A percentile compares a stretch with the other conserved stretches of the same genome.
Evolutionary conservation across 2,329 filamentous ascomycete species (phyloP).

Genomic region (Alternaria arbusti): DNA sequence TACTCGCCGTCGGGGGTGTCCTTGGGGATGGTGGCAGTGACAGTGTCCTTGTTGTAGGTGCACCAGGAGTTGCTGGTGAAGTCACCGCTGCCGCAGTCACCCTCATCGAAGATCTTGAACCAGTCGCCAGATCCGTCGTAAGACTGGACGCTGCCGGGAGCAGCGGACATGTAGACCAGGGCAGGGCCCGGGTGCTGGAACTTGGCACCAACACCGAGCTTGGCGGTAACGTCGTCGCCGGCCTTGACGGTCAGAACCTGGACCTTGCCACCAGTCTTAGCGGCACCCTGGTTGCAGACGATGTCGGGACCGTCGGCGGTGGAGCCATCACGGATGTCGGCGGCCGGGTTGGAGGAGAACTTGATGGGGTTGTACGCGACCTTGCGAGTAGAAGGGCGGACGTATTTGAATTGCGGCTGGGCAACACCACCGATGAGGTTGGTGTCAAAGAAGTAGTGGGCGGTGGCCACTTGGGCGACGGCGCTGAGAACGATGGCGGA

Average conservation of each 20-base stretch:
- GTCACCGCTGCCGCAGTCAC: constrained; percentile 24
- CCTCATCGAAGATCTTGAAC: constrained; percentile 41
- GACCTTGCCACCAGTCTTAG: constrained; percentile 22
- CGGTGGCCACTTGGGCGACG: constrained; percentile 22
- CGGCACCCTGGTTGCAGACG: constrained; percentile 29
- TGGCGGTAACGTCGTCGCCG: constrained; percentile 27
- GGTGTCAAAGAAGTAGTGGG: constrained; percentile 36
- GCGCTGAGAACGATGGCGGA: constrained; percentile 4
- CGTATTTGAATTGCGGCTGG: constrained; percentile 27
- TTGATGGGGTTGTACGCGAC: constrained; percentile 36
- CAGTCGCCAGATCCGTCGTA: constrained; percentile 36
- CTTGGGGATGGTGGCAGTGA: constrained; percentile 46
- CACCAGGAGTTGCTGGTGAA: constrained; percentile 30
- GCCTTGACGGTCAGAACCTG: constrained; percentile 28
- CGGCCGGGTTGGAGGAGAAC: constrained; percentile 17
- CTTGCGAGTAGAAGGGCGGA: constrained; percentile 26
- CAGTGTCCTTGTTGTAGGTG: constrained; percentile 29
- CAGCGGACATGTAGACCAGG: constrained; percentile 39
- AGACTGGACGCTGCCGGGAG: constrained; percentile 20
- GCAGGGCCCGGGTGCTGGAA: constrained; percentile 34
- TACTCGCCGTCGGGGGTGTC: constrained; percentile 52
- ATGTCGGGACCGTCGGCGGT: constrained; percentile 31
- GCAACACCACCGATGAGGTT: constrained; percentile 18
- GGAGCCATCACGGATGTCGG: constrained; percentile 28
- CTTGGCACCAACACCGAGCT: constrained; percentile 27